phyloP scores from a whole-genome alignment of 306 rosid species.

The Prunus mume region DNA sequence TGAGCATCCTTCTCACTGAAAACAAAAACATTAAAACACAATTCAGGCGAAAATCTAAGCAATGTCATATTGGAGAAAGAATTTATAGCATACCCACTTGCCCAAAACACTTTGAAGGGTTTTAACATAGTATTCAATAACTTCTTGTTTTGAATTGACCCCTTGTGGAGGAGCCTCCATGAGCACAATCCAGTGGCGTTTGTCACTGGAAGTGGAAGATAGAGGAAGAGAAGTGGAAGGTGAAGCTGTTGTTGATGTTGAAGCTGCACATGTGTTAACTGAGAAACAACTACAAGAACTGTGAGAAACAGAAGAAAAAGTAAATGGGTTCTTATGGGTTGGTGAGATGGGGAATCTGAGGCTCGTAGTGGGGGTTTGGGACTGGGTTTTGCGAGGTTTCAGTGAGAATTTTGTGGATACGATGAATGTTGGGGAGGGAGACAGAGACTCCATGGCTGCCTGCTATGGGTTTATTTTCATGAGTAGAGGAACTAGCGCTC shows the following conservation, averaged over 20 bases:
- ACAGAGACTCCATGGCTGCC: conserved; percentile 45
- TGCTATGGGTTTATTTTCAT: background rate
- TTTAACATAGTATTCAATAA: conserved; percentile 53
- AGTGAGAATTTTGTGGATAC: conserved; percentile 28
- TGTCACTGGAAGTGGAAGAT: conserved; percentile 37
- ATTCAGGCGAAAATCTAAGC: conserved; percentile 12
- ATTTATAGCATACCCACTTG: conserved; percentile 42
- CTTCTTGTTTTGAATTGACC: conserved; percentile 43
- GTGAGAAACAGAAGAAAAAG: conserved; percentile 29
- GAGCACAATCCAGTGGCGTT: conserved; percentile 69
- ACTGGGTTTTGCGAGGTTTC: conserved; percentile 26
- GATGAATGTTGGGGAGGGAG: conserved; percentile 29
- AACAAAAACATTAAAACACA: conserved; percentile 23
- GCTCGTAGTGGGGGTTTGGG: conserved; percentile 29
- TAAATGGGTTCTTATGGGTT: conserved; percentile 9
- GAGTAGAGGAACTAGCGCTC: too few species aligned
- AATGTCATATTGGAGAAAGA: background rate
- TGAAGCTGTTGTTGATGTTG: conserved; percentile 30
- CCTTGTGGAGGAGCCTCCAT: conserved; percentile 60
- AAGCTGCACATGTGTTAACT: conserved; percentile 29
- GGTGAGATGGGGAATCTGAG: conserved; percentile 29
- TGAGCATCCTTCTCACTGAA: conserved; percentile 77
- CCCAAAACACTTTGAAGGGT: conserved; percentile 53
- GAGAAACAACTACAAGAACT: conserved; percentile 20
- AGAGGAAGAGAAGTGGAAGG: conserved; percentile 31